Percentiles rank a stretch among this genome's conserved stretches.
Evolutionary conservation across 257 asterid species (phyloP).

Genomic region (Coffea eugenioides): DNA sequence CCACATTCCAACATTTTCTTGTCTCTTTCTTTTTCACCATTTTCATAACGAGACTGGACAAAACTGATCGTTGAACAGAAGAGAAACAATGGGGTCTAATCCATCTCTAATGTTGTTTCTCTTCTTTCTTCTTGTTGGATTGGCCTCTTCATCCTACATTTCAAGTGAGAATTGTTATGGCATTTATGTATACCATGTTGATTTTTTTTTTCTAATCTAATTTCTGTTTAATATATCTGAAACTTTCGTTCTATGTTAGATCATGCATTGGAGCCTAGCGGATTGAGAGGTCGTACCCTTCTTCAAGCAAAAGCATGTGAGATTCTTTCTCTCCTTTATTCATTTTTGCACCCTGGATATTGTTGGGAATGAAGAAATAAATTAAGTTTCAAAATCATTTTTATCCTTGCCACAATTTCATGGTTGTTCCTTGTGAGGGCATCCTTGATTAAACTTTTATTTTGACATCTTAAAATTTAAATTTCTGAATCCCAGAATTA

Average conservation of each 20-base stretch:
- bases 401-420: background rate
- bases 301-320: constrained; percentile 70
- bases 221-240: background rate
- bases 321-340: constrained; percentile 1
- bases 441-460: no score
- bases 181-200: background rate
- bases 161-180: constrained; percentile 37
- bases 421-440: background rate
- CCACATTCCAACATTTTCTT: background rate
- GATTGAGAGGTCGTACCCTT: constrained; percentile 61
- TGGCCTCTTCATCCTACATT: constrained; percentile 57
- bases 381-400: background rate
- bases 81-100: constrained; percentile 37
- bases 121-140: constrained; percentile 48
- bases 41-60: background rate
- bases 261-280: constrained; percentile 42
- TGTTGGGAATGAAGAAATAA: background rate
- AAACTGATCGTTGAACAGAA: constrained; percentile 16
- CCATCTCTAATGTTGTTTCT: constrained; percentile 37
- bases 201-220: background rate
- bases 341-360: background rate
- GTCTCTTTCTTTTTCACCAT: constrained; percentile 10
- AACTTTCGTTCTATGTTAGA: constrained; percentile 34
- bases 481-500: no score
- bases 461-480: no score